Evolutionary conservation across 305 asterid species (phyloP).

Genomic region (Fraxinus platypoda): DNA sequence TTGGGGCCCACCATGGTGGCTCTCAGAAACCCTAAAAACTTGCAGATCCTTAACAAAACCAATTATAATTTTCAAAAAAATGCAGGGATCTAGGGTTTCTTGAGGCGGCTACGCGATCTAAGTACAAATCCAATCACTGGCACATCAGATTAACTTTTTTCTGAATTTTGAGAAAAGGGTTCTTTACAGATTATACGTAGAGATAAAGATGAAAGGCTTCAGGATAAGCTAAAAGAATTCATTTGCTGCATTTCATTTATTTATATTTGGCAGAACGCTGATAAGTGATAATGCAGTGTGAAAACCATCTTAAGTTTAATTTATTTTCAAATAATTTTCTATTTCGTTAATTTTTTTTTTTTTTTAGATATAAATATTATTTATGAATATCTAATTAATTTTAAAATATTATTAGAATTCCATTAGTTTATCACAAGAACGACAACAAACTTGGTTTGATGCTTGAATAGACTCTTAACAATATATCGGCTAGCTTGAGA

Average conservation of each 20-base stretch:
- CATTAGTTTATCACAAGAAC: neutral
- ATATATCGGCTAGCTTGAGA: neutral
- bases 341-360: neutral
- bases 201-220: neutral
- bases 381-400: neutral
- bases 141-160: neutral
- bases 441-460: neutral
- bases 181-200: neutral
- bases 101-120: neutral
- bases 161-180: neutral
- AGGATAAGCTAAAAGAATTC: neutral
- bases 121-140: neutral
- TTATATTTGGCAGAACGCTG: neutral
- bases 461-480: no score
- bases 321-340: neutral
- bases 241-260: neutral
- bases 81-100: neutral
- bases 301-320: neutral
- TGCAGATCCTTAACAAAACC: neutral
- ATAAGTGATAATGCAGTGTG: neutral
- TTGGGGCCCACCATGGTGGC: neutral
- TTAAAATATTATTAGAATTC: neutral
- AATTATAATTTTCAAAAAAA: neutral
- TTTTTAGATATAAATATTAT: neutral
- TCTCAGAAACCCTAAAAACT: neutral